Base-by-base conservation (phyloP, 2,329 filamentous ascomycete genomes). In the Lecanosticta acicola region DNA sequence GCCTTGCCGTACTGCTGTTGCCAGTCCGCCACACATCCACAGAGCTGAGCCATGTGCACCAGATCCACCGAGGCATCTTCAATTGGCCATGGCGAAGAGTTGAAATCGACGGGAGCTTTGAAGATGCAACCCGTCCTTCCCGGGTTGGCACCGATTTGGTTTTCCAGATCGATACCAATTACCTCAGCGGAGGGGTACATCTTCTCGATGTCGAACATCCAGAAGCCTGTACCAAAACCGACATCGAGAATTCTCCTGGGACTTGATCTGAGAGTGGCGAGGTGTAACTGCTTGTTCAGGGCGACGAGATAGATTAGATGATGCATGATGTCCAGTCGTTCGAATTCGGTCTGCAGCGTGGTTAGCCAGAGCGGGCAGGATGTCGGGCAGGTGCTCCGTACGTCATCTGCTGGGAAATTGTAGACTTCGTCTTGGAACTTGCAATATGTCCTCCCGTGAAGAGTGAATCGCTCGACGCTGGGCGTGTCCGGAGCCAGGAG, bases 181-280 rank as follows among this genome's bases (percentile, higher is more conserved):
- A 63, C 45, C 46, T 61, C 36, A 3, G 48, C 40, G 8, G 47
- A 24, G 4, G 57, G 47, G 43, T 59, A 69, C 80, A 70, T 72
- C 78, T 85, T 82, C 52, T 85, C 85, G 69, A 95, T 84, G 56
- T 91, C 85, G 58, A 94, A 86, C 33, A 85, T 80, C 91, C 91
- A 97, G 50, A 94, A 91, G 32, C 88, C 89, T 1, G 88, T 94
- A 16, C 90, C 91, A 53, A 85, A 90, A 34, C 89, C 91, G 43
- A 95, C 60, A 57, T 81, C 80, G 45, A 82, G 69, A 50, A 82
- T 76, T 49, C 76, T 72, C 46, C 70, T 68, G 45, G 67, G 66
- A 3, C 58, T 61, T 56, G 60, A 59, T 48, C 67, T 54, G 49
- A 66, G 59, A 40, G 73, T 62, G 32, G 72, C 48, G 16, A 50